phyloP scores from a whole-genome alignment of 2,329 filamentous ascomycete species.

The Aspergillus spinulosporus region DNA sequence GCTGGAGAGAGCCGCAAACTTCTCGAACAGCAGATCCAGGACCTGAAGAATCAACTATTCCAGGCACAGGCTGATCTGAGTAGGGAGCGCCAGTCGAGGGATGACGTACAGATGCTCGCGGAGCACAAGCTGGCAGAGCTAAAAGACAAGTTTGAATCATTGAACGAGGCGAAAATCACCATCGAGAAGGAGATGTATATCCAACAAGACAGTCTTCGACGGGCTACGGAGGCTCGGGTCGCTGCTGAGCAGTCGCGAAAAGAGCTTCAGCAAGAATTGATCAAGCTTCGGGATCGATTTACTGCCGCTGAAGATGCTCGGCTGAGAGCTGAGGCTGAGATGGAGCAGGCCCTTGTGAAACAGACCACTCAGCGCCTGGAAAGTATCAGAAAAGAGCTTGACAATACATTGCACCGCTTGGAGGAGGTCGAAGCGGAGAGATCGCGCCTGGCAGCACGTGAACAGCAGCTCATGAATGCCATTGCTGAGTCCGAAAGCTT shows the following conservation, averaged over 20 bases:
- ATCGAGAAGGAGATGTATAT: constrained; percentile 98
- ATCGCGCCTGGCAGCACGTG: constrained; percentile 70
- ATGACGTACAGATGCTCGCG: constrained; percentile 86
- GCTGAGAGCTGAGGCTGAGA: constrained; percentile 74
- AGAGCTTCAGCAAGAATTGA: constrained; percentile 82
- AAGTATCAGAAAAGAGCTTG: constrained; percentile 75
- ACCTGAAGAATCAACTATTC: constrained; percentile 82
- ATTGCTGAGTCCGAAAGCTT: constrained; percentile 89
- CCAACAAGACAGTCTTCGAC: constrained; percentile 85
- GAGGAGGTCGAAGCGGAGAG: constrained; percentile 80
- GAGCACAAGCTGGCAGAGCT: constrained; percentile 84
- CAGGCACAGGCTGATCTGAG: constrained; percentile 85
- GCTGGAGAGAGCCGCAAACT: constrained; percentile 77
- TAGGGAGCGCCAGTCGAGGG: constrained; percentile 85
- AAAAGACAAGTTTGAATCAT: constrained; percentile 77
- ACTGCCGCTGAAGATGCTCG: constrained; percentile 83
- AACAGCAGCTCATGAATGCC: constrained; percentile 81
- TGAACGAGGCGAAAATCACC: constrained; percentile 93
- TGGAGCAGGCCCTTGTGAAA: constrained; percentile 75
- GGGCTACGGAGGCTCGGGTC: constrained; percentile 77
- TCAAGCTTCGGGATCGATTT: constrained; percentile 78
- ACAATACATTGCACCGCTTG: constrained; percentile 72
- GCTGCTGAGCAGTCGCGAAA: constrained; percentile 84
- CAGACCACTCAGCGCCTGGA: constrained; percentile 78
- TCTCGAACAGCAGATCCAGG: constrained; percentile 81